Evolutionary conservation across 441 rosid genomes (phyloP).

Genomic region (Melastoma candidum): DNA sequence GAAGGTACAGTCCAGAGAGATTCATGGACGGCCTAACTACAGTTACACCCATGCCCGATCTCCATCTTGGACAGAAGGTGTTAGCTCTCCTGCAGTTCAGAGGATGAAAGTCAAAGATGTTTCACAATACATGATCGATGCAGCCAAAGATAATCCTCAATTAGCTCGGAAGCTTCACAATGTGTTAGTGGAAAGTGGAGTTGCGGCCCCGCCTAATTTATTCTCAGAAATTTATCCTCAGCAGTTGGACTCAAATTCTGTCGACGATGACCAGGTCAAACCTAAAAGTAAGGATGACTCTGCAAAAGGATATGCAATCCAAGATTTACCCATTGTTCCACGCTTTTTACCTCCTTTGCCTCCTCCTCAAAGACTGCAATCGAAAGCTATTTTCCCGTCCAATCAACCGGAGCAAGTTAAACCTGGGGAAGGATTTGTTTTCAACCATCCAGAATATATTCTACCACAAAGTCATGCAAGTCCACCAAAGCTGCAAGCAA

Average conservation of each 20-base stretch:
- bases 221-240: conserved; percentile 64
- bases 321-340: conserved; percentile 14
- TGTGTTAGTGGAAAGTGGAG: conserved; percentile 92
- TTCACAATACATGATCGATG: conserved; percentile 91
- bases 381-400: conserved; percentile 24
- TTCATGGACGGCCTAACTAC: conserved; percentile 43
- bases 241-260: conserved; percentile 29
- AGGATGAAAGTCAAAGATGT: conserved; percentile 97
- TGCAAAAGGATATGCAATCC: background rate
- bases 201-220: conserved; percentile 82
- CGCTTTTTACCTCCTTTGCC: conserved; percentile 72
- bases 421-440: conserved; percentile 27
- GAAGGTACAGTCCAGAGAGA: conserved; percentile 30
- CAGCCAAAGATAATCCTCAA: conserved; percentile 93
- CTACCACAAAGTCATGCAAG: conserved; percentile 37
- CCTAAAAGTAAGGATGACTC: conserved; percentile 31
- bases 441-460: conserved; percentile 21
- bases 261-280: conserved; percentile 29
- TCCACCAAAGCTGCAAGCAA: conserved; percentile 34
- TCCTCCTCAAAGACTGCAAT: conserved; percentile 30
- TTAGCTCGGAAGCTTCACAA: conserved; percentile 96
- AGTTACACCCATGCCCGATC: conserved; percentile 61
- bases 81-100: conserved; percentile 76
- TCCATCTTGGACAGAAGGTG: conserved; percentile 99
- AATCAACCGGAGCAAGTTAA: conserved; percentile 31